A percentile compares a stretch with the other conserved stretches of the same genome.
Evolutionary conservation across 129 eudicot species (phyloP).

Genomic region (Cynara cardunculus): DNA sequence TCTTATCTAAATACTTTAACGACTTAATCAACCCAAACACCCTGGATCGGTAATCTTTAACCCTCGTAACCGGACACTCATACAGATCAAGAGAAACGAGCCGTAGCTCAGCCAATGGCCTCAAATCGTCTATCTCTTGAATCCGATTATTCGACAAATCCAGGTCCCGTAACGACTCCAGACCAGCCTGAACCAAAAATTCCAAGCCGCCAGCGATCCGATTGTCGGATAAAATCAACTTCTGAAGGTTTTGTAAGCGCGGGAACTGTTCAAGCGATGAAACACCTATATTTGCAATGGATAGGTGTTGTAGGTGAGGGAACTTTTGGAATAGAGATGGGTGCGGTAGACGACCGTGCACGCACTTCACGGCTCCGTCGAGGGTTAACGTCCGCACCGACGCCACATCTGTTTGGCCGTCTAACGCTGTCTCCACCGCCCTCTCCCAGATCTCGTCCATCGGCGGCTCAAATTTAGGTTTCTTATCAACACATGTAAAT

Average conservation of each 20-base stretch:
- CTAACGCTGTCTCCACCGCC: slow-evolving; percentile 93
- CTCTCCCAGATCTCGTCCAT: slow-evolving; percentile 99
- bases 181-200: slow-evolving; percentile 66
- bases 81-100: slow-evolving; percentile 86
- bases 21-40: slow-evolving; percentile 90
- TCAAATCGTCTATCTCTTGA: slow-evolving; percentile 65
- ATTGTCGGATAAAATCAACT: slow-evolving; percentile 72
- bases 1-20: slow-evolving; percentile 87
- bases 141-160: slow-evolving; percentile 96
- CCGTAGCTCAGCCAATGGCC: slow-evolving; percentile 75
- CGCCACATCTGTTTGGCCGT: slow-evolving; percentile 61
- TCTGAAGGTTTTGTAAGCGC: slow-evolving; percentile 60
- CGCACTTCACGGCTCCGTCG: slow-evolving; percentile 94
- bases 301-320: slow-evolving; percentile 67
- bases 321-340: slow-evolving; percentile 77
- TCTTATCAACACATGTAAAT: slow-evolving; percentile 5
- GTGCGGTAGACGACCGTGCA: slow-evolving; percentile 84
- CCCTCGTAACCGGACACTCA: slow-evolving; percentile 95
- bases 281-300: slow-evolving; percentile 80
- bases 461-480: slow-evolving; percentile 9
- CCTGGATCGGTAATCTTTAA: slow-evolving; percentile 83
- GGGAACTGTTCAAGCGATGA: slow-evolving; percentile 91
- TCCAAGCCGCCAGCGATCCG: slow-evolving; percentile 86
- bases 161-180: slow-evolving; percentile 68
- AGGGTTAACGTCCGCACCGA: slow-evolving; percentile 69